Percentiles rank a stretch among this genome's conserved stretches.
phyloP scores from a whole-genome alignment of 768 basidiomycete genomes.

The Lentinula raphanica region DNA sequence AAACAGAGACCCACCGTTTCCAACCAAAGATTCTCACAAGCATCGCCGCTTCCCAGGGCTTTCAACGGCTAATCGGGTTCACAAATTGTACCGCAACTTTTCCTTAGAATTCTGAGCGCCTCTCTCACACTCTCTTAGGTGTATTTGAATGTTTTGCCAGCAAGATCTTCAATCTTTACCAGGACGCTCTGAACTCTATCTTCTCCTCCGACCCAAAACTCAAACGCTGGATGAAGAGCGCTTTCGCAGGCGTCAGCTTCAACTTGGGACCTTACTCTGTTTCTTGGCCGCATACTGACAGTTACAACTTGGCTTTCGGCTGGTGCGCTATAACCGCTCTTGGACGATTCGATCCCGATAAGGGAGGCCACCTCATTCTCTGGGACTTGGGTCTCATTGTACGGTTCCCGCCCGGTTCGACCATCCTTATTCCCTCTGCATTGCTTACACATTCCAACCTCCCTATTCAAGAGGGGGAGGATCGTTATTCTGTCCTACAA shows the following conservation, averaged over 20 bases:
- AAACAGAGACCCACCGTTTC: not conserved
- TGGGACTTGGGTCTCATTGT: no score
- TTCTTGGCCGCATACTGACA: not conserved
- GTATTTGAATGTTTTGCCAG: not conserved
- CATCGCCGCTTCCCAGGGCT: not conserved
- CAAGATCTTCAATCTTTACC: not conserved
- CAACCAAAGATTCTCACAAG: not conserved
- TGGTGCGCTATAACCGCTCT: constrained; percentile 5
- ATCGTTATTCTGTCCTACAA: not conserved
- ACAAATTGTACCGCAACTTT: not conserved
- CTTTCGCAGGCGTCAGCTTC: not conserved
- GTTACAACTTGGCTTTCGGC: constrained; percentile 1
- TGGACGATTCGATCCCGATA: not conserved
- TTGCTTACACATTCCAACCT: not conserved
- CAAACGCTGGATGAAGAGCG: not conserved
- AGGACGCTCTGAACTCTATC: not conserved
- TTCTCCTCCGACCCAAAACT: not conserved
- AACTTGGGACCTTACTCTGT: not conserved
- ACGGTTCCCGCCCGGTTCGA: no score
- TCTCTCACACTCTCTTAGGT: not conserved
- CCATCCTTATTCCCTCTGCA: no score
- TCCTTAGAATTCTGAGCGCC: not conserved
- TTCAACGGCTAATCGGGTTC: not conserved
- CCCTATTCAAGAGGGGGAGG: not conserved
- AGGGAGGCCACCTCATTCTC: constrained; percentile 16